Evolutionary conservation across 2,329 filamentous ascomycete genomes (phyloP).

Genomic region (Monilinia vaccinii-corymbosi): DNA sequence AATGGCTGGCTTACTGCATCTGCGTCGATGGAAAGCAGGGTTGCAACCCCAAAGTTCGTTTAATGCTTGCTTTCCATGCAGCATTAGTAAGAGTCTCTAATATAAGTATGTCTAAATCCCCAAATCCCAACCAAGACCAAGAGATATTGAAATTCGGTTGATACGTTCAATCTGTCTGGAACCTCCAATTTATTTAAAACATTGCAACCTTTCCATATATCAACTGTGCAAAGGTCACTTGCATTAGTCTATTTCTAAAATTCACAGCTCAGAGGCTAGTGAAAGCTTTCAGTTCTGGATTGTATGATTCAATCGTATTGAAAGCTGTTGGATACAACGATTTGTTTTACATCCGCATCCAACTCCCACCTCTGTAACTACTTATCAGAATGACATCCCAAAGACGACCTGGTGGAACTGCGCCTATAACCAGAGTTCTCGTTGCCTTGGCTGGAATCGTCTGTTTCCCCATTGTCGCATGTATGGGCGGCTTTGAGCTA

Average conservation of each 20-base stretch:
- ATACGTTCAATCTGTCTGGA: not conserved
- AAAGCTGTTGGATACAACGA: not conserved
- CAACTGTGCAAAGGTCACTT: not conserved
- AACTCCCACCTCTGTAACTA: too few species aligned
- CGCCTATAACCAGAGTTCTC: not conserved
- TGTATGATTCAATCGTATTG: not conserved
- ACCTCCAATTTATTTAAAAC: too few species aligned
- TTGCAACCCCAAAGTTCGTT: not conserved
- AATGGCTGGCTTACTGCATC: not conserved
- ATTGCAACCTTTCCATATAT: not conserved
- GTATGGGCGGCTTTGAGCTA: not conserved
- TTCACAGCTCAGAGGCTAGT: not conserved
- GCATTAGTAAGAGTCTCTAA: not conserved
- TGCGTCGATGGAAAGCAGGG: not conserved
- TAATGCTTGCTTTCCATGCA: not conserved
- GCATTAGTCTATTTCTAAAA: not conserved
- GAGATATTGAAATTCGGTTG: not conserved
- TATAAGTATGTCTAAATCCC: not conserved
- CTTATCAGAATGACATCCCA: not conserved
- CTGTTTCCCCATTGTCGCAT: not conserved
- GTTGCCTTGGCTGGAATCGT: not conserved
- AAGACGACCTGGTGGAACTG: too few species aligned
- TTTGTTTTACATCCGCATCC: not conserved
- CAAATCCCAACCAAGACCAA: not conserved
- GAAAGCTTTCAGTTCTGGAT: not conserved